Percentiles rank a stretch among this genome's conserved stretches.
These are phyloP conservation scores for Taphrina pruni DNA, from an alignment of 1,139 yeast species.

Conservation along the genomic window DNA sequence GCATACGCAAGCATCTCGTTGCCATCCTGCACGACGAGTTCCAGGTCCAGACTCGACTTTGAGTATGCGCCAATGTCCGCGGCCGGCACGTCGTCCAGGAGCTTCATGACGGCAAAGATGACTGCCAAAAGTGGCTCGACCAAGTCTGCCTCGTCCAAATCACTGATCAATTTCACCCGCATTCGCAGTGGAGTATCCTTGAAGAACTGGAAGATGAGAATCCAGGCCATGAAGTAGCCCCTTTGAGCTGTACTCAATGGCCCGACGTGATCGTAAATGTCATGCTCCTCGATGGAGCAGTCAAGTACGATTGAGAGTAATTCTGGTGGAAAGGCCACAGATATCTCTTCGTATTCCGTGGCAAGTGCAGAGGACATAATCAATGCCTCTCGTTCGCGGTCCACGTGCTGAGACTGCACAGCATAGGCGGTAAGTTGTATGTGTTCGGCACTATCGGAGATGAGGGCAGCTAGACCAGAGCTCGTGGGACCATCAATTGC, in stretches of 20 bases:
- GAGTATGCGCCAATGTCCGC: slow-evolving; percentile 43
- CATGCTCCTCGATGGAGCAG: slow-evolving; percentile 44
- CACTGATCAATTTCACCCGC: slow-evolving; percentile 59
- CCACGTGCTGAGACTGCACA: slow-evolving; percentile 15
- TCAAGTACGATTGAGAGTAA: slow-evolving; percentile 50
- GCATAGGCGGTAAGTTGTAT: slow-evolving; percentile 21
- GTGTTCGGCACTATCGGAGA: slow-evolving; percentile 23
- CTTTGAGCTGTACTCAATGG: slow-evolving; percentile 43
- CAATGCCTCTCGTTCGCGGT: slow-evolving; percentile 32
- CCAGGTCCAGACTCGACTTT: slow-evolving; percentile 41
- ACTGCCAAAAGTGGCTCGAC: slow-evolving; percentile 53
- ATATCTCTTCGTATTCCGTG: slow-evolving; percentile 45
- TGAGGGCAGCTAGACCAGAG: background rate
- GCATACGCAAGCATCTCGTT: slow-evolving; percentile 47
- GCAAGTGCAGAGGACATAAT: slow-evolving; percentile 23
- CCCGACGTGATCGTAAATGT: slow-evolving; percentile 30
- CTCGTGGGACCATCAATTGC: background rate
- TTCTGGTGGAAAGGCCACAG: slow-evolving; percentile 49
- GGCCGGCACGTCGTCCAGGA: slow-evolving; percentile 42
- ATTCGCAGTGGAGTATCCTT: slow-evolving; percentile 60
- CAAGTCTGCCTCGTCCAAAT: slow-evolving; percentile 59
- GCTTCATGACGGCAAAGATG: slow-evolving; percentile 46
- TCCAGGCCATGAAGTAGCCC: slow-evolving; percentile 73
- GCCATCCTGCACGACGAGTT: slow-evolving; percentile 53
- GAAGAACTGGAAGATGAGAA: slow-evolving; percentile 66